Base-by-base conservation (phyloP, 495 filamentous ascomycete genomes). In the Parachaetomium inaequale region DNA sequence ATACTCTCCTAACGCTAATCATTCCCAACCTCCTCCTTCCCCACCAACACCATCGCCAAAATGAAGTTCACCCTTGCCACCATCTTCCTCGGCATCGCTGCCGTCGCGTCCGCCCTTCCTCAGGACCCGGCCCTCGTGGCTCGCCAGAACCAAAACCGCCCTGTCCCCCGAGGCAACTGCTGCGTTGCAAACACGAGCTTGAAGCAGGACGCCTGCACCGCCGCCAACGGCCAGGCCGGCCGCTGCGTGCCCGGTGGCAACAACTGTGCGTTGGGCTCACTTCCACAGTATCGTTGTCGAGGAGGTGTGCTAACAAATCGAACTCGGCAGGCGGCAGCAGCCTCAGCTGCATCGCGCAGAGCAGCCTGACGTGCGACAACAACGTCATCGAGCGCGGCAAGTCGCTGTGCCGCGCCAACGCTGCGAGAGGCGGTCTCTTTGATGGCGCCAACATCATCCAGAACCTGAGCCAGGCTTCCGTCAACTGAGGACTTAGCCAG, bases 171-270 rank as follows among this genome's bases (percentile, higher is more conserved):
- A 12, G 72, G 72, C 31, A 51, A 45, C 19, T 74, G 72, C 69
- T 74, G 72, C 55, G 69, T 73, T 4, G 67, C 72, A 55, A 63
- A 58, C 31, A 72, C 69, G 17, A 67, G 31, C 59, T 56, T 73
- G 29, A 73, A 73, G 67, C 70, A 74, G 65, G 72, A 74, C 59
- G 21, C 64, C 32, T 74, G 72, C 64, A 66, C 21, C 5, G 55
- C 58, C 15, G 63, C 65, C 56, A 70, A 70, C 47, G 70, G 70
- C 50, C 49, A 61, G 55, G 1, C 25, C 3, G 69, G 69, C 4
- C 68, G 61, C n/a, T 72, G 69, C 59, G 69, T 72, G n/a, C 69
- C 69, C 14, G 59, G 56, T n/a, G 62, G 61, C 19, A 66, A 66
- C 36, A 65, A 64, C 43, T 72, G 69, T 70, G 55, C 52, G 69